phyloP scores from a whole-genome alignment of 1,284 basidiomycete species.

The Ceratobasidium sp. region DNA sequence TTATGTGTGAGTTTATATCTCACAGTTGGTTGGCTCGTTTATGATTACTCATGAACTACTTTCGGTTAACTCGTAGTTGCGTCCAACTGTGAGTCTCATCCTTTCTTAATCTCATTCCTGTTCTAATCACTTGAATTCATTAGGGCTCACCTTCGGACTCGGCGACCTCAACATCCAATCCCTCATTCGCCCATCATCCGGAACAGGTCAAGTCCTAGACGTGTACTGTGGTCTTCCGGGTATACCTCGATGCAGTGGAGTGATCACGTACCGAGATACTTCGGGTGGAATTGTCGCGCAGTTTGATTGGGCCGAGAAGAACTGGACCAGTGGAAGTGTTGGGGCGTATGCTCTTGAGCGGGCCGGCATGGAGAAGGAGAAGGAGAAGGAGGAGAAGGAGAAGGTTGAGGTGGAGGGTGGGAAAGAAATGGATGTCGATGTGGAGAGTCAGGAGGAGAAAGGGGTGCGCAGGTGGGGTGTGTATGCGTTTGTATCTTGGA shows the following conservation, averaged over 20 bases:
- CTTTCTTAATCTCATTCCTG: neutral
- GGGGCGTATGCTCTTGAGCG: conserved; percentile 25
- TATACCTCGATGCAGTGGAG: conserved; percentile 10
- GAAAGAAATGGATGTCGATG: conserved; percentile 6
- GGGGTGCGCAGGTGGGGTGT: neutral
- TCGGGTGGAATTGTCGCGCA: conserved; percentile 19
- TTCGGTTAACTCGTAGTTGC: neutral
- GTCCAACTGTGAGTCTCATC: conserved; percentile 18
- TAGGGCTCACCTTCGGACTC: conserved; percentile 22
- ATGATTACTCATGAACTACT: neutral
- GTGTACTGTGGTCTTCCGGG: neutral
- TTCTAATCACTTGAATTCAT: neutral
- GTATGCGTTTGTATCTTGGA: neutral
- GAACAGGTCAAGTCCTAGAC: conserved; percentile 15
- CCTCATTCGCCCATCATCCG: neutral
- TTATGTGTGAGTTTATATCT: neutral
- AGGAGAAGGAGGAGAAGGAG: neutral
- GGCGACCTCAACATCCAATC: neutral
- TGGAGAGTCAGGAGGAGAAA: neutral
- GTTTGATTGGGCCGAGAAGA: conserved; percentile 36
- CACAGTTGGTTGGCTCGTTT: too few species aligned
- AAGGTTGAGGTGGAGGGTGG: neutral
- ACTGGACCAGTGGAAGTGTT: conserved; percentile 34
- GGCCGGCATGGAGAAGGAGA: neutral
- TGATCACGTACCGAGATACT: neutral